Evolutionary conservation across 2,329 filamentous ascomycete genomes (phyloP).

Genomic region (Tolypocladium inflatum): DNA sequence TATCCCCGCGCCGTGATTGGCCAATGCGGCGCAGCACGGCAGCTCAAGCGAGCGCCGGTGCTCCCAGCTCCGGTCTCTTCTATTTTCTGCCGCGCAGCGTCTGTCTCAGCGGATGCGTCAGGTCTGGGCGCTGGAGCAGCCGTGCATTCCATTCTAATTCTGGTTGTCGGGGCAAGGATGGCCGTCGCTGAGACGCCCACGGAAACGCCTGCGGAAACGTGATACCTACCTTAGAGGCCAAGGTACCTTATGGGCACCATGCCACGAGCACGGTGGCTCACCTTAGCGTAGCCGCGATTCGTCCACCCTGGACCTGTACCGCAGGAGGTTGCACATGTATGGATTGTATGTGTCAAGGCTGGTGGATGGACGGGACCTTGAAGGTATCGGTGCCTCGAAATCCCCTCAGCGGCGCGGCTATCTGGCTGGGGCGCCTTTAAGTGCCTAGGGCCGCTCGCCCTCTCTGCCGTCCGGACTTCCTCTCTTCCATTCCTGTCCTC

Average conservation of each 20-base stretch:
- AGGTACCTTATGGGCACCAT: too few relatives aligned
- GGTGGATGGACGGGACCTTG: not conserved
- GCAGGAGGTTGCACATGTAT: not conserved
- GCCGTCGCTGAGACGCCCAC: not conserved
- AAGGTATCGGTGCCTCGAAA: not conserved
- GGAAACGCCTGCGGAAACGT: not conserved
- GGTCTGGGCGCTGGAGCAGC: not conserved
- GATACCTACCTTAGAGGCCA: too few relatives aligned
- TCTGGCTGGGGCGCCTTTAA: not conserved
- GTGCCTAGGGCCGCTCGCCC: not conserved
- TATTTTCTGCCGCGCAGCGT: not conserved
- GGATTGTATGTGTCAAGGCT: conserved; percentile 1
- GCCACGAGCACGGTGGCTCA: not conserved
- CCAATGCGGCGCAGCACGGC: not conserved
- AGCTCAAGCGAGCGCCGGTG: not conserved
- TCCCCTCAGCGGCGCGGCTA: not conserved
- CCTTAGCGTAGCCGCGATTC: conserved; percentile 1
- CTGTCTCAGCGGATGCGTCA: not conserved
- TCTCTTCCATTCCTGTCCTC: not conserved
- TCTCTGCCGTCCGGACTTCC: not conserved
- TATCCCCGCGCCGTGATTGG: not conserved
- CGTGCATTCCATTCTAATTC: not conserved
- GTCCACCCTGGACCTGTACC: not conserved
- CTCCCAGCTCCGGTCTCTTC: not conserved
- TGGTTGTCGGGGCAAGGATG: not conserved